Conservation (phyloP, 2,329 filamentous ascomycete genomes). For the Neobulgaria alba region DNA sequence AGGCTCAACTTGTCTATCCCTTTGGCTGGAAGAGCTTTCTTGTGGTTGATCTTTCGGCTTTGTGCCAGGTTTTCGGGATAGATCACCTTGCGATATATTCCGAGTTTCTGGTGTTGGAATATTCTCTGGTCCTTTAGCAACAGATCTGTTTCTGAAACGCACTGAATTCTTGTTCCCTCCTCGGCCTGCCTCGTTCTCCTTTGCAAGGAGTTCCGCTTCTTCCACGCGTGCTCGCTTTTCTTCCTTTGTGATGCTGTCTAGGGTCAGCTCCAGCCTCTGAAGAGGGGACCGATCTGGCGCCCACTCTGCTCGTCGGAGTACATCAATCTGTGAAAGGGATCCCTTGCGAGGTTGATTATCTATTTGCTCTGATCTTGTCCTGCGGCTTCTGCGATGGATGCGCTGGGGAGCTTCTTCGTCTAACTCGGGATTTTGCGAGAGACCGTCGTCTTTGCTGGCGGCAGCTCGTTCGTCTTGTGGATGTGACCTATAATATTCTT, state of each 20-base stretch:
- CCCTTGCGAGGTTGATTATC: slow-evolving; percentile 28
- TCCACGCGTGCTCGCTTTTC: slow-evolving; percentile 81
- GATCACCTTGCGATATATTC: slow-evolving; percentile 24
- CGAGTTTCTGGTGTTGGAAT: slow-evolving; percentile 18
- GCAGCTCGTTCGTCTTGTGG: slow-evolving; percentile 8
- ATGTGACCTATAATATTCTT: slow-evolving; percentile 19
- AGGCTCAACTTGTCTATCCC: slow-evolving; percentile 9
- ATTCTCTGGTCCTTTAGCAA: slow-evolving; percentile 19
- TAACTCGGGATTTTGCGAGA: background rate
- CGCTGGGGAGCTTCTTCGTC: background rate
- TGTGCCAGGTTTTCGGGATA: slow-evolving; percentile 27
- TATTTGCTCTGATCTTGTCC: slow-evolving; percentile 13
- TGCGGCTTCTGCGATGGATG: slow-evolving; percentile 6
- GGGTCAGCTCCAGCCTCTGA: slow-evolving; percentile 83
- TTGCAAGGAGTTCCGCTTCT: slow-evolving; percentile 67
- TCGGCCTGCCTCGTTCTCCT: slow-evolving; percentile 39
- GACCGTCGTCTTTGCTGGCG: background rate
- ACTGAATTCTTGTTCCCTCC: slow-evolving; percentile 24
- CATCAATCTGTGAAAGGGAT: slow-evolving; percentile 28
- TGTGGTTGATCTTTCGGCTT: slow-evolving; percentile 30
- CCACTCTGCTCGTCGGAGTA: slow-evolving; percentile 43
- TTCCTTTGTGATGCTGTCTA: slow-evolving; percentile 91
- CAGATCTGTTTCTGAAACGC: slow-evolving; percentile 25
- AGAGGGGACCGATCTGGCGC: slow-evolving; percentile 82
- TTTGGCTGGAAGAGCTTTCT: slow-evolving; percentile 26